A percentile compares a stretch with the other conserved stretches of the same genome.
These are phyloP conservation scores for Kwoniella newhampshirensis DNA, from an alignment of 768 basidiomycete genomes.

Conservation along the genomic window DNA sequence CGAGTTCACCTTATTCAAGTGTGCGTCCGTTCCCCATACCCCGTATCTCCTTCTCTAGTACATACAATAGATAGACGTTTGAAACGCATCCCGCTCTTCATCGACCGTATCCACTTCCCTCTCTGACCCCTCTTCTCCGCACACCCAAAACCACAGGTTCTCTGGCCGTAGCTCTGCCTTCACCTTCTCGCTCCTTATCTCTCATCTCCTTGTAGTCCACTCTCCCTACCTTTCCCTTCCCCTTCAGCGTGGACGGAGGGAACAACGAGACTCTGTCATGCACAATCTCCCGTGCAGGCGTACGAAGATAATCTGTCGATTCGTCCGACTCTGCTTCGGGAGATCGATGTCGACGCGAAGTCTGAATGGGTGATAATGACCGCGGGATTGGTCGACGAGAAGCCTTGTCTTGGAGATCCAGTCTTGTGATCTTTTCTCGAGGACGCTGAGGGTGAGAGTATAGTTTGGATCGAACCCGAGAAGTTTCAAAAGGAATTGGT, in stretches of 20 bases:
- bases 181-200: constrained; percentile 3
- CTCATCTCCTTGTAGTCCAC: background rate
- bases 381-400: too few relatives aligned
- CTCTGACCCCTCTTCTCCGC: constrained; percentile 10
- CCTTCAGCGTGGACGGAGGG: background rate
- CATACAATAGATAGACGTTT: too few relatives aligned
- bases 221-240: background rate
- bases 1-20: too few relatives aligned
- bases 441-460: background rate
- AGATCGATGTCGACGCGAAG: background rate
- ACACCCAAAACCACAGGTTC: constrained; percentile 20
- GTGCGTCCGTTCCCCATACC: too few relatives aligned
- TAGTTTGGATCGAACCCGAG: background rate
- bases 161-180: constrained; percentile 1
- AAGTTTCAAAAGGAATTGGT: background rate
- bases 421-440: too few relatives aligned
- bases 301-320: background rate
- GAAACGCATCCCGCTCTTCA: too few relatives aligned
- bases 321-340: background rate
- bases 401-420: too few relatives aligned
- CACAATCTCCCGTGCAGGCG: background rate
- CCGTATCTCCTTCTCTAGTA: too few relatives aligned
- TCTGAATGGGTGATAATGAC: too few relatives aligned
- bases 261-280: constrained; percentile 2
- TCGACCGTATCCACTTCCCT: background rate